Evolutionary conservation across 73 alveolate genomes (phyloP), one percentile per base, ranked within the genome.

Genomic region (Stentor coeruleus): DNA sequence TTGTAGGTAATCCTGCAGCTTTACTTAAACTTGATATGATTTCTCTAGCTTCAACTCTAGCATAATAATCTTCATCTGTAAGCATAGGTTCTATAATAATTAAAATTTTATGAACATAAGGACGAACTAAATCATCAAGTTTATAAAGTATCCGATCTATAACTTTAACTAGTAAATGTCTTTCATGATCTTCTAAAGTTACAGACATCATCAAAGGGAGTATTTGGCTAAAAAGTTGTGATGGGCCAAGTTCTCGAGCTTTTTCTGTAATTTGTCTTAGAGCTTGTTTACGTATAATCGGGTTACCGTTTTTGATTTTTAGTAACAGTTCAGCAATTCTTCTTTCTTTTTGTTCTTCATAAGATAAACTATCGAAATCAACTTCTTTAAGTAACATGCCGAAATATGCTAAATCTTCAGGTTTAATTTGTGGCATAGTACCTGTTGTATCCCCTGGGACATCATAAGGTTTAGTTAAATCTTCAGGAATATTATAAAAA

Each of bases 11-110:
- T 81, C 99, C 99, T 6, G 98, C 99, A 82, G 99, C 99, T 89
- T 98, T 98, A 36, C 99, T 95, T 83, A 98, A 88, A 89, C 97
- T 97, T 72, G 99, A 96, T 37, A 98, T 95, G 77, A 98, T 95
- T 87, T 98, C 99, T 85, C 99, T 93, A 26, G 99, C 99, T 88
- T 98, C 99, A 38, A 96, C 99, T 84, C 99, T 93, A 3, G 99
- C 99, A 85, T 97, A 98, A 75, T 97, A 95, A 82, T 97, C 99
- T 84, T 98, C 99, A 90, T 98, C 99, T 59, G 96, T 96, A 77
- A 98, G 95, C 93, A 98, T 88, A 3, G 99, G 99, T 88, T 96
- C 98, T 35, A 98, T 98, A 39, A 98, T 99, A 35, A 94, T 99
- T 84, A 98, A 93, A 49, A 98, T 97, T 90, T 98, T 97, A 83